Base-by-base conservation (phyloP, 169 alveolate species). In the Plasmodium malariae region DNA sequence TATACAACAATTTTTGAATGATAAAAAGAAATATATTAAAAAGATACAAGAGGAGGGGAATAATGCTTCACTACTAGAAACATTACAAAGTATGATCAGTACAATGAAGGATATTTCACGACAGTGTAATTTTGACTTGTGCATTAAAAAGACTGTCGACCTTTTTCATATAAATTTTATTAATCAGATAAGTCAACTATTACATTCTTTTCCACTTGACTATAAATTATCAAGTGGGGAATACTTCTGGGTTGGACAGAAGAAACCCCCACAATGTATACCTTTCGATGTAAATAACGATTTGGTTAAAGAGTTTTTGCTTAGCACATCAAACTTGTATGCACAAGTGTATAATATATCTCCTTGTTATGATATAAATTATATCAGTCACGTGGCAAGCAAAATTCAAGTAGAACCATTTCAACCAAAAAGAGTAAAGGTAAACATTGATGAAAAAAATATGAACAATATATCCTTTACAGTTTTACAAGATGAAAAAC, bases 241-340 rank as follows among this genome's bases (percentile, higher is more conserved):
- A 12, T 96, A 94, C 65, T 99, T 99, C 94, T 99, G 99, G 99
- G 93, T 98, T 37, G 99, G 99, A 17, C 99, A 99, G 14, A 99
- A 99, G 89, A 95, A 99, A 91, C 96, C 98, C n/a, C 99, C 99
- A 9, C 89, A 90, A 51, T 98, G 99, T 12, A 93, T 97, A 11
- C 88, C 87, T 45, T 97, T 97, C 76, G 98, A 97, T 83, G 69
- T 94, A 5, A 88, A 93, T 43, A 98, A 98, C 88, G 96, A 89
- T 1, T 87, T 93, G 62, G 98, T 97, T 57, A 62, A 95, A 57
- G 93, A 92, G 63, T 99, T 97, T 85, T 94, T 99, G 43, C 83
- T 95, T 21, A 92, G 98, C 54, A 94, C 97, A 51, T 94, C 99
- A 24, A 97, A 97, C 71, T 97, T 98, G 30, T 95, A 95, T 63